phyloP scores from a whole-genome alignment of 2,329 filamentous ascomycete species.

The Amauroascus niger region DNA sequence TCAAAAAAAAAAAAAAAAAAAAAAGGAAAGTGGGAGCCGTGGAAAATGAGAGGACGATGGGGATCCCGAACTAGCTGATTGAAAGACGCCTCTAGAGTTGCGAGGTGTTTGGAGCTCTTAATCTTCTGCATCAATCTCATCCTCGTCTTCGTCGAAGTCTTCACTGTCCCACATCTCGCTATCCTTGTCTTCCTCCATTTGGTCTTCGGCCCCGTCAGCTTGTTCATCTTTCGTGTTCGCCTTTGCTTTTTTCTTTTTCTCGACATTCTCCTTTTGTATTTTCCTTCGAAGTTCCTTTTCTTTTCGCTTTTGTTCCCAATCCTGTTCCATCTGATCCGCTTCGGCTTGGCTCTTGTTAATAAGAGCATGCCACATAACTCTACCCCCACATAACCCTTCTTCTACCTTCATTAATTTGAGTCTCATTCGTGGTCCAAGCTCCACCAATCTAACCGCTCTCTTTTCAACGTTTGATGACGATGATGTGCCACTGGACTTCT shows the following conservation, averaged over 20 bases:
- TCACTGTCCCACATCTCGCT: constrained; percentile 47
- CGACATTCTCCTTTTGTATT: constrained; percentile 81
- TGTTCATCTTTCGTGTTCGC: constrained; percentile 44
- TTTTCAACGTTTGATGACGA: constrained; percentile 56
- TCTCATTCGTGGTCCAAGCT: constrained; percentile 82
- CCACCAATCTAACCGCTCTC: constrained; percentile 80
- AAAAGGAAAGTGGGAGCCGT: too few species aligned
- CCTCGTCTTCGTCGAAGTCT: constrained; percentile 39
- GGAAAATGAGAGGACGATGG: too few species aligned
- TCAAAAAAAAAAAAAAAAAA: too few species aligned
- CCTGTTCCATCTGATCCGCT: constrained; percentile 65
- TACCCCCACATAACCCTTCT: constrained; percentile 80
- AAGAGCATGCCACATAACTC: constrained; percentile 96
- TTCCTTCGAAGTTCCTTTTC: constrained; percentile 76
- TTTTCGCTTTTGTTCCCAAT: constrained; percentile 66
- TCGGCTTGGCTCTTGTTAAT: constrained; percentile 75
- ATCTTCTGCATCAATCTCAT: constrained; percentile 35
- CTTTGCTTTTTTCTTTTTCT: constrained; percentile 65
- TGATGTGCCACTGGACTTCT: constrained; percentile 37
- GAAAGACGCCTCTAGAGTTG: too few species aligned
- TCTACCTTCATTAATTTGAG: constrained; percentile 91
- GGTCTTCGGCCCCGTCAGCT: constrained; percentile 36
- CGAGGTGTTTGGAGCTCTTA: neutral
- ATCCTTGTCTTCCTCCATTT: constrained; percentile 41
- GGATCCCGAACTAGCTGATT: too few species aligned